Percentiles rank a stretch among this genome's conserved stretches.
Evolutionary conservation across 192 early-diverging fungal species (phyloP).

Genomic region (Thoreauomyces humboldtii): DNA sequence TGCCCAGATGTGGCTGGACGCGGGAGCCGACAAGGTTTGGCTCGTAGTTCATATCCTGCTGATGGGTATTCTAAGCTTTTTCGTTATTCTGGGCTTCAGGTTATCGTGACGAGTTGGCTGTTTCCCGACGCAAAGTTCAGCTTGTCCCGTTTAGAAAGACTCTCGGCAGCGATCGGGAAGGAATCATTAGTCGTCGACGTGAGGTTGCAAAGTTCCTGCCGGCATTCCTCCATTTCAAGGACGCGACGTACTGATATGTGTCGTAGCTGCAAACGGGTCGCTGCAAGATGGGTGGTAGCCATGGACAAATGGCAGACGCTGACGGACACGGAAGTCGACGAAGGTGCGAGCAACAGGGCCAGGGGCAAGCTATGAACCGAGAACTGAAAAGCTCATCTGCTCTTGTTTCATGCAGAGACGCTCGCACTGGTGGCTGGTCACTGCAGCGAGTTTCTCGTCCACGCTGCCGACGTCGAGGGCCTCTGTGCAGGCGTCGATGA

Average conservation of each 20-base stretch:
- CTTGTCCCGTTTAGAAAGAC: constrained; percentile 56
- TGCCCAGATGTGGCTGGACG: constrained; percentile 80
- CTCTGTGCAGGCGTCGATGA: constrained; percentile 91
- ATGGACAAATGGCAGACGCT: constrained; percentile 98
- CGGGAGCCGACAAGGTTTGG: constrained; percentile 78
- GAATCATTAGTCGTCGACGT: constrained; percentile 79
- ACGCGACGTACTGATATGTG: background rate
- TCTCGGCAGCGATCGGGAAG: constrained; percentile 57
- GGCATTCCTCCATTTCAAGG: background rate
- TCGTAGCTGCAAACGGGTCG: constrained; percentile 68
- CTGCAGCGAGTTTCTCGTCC: constrained; percentile 86
- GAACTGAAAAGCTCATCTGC: too few species aligned
- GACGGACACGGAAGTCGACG: constrained; percentile 80
- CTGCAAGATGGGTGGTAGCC: constrained; percentile 84
- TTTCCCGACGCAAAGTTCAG: constrained; percentile 80
- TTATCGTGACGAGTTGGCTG: constrained; percentile 95
- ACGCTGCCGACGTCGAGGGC: constrained; percentile 98
- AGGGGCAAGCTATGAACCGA: too few species aligned
- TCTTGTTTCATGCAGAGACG: background rate
- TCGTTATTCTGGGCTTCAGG: constrained; percentile 31
- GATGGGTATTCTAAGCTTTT: background rate
- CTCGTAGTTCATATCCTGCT: too few species aligned
- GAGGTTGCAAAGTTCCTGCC: constrained; percentile 46
- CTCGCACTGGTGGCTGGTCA: constrained; percentile 8
- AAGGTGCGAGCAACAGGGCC: too few species aligned